Base-by-base conservation (phyloP, 352 stramenopile species). In the Phytopythium delawarense region DNA sequence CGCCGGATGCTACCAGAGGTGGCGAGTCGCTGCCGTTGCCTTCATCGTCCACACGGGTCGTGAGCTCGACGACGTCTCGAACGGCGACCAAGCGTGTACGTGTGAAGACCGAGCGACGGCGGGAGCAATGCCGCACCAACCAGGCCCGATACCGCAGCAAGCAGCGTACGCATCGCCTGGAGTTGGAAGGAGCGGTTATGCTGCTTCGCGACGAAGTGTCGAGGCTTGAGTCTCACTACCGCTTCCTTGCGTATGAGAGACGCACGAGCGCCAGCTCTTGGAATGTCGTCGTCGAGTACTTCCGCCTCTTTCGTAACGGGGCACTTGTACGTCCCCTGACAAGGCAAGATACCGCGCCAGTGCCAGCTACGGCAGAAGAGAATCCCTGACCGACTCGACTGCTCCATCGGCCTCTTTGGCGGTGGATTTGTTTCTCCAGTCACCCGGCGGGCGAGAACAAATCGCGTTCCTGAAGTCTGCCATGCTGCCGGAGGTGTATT, bases 131-230 rank as follows among this genome's bases (percentile, higher is more conserved):
- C 57, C 72, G 72, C 28, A 63, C 32, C 2, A 84, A 84, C 61
- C 72, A 84, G 54, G 73, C 72, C 34, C 67, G 73, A 4, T 84
- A 84, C 57, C 67, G 75, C 45, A 69, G 64, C 55, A 82, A 79
- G 30, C 71, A 78, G 37, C 42, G 42, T n/a, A 16, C 42, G 20
- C 25, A 63, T 16, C 32, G 44, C 15, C 25, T 59, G 3, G 58
- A 76, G 2, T 45, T 79, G 6, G 65, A 74, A 45, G 20, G 44
- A 8, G 44, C 40, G 9, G 62, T 76, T 9, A 34, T 63, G 7
- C 23, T 64, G 15, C 64, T 79, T 7, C 66, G 60, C 35, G 48
- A 54, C 1, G 59, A 79, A 48, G 64, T 75, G 0, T n/a, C 53
- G 20, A n/a, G 56, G 18, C 61, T 79, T 5, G 65, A 74, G 23